These are phyloP conservation scores for Ophiostoma ulmi DNA, from an alignment of 2,329 filamentous ascomycete genomes.

Conservation along the genomic window DNA sequence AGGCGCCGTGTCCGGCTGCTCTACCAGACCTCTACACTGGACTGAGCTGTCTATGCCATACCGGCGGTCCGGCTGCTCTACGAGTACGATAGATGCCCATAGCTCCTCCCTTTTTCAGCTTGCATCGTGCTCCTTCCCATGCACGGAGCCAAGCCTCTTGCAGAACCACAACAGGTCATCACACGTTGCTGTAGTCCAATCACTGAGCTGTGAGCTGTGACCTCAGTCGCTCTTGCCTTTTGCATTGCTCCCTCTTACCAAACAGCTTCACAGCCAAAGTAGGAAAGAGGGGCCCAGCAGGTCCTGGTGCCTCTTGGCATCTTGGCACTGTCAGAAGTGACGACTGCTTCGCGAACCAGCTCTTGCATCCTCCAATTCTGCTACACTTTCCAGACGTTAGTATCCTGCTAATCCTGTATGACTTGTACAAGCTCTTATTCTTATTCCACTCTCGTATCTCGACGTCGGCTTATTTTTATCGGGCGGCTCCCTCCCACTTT, in stretches of 20 bases:
- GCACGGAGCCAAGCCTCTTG: slow-evolving; percentile 23
- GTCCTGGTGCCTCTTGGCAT: slow-evolving; percentile 24
- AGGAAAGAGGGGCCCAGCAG: slow-evolving; percentile 25
- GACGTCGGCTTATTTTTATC: neutral
- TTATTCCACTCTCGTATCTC: slow-evolving; percentile 10
- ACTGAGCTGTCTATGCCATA: neutral
- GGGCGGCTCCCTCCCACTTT: neutral
- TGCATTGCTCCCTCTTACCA: neutral
- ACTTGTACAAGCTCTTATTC: neutral
- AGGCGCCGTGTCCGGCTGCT: neutral
- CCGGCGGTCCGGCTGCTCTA: neutral
- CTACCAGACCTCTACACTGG: neutral
- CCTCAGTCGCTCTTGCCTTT: neutral
- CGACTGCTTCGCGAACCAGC: slow-evolving; percentile 6
- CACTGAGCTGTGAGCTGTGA: neutral
- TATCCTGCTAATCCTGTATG: neutral
- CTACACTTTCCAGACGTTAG: neutral
- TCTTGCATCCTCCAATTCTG: neutral
- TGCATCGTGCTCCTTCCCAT: slow-evolving; percentile 13
- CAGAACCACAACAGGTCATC: slow-evolving; percentile 1
- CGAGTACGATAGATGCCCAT: neutral
- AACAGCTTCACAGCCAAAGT: slow-evolving; percentile 19
- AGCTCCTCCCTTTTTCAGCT: neutral
- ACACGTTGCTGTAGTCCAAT: neutral
- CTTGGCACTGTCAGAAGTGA: slow-evolving; percentile 26